Evolutionary conservation across 345 rosid species (phyloP), one percentile per base, ranked within the genome.

Genomic region (Eucalyptus microcorys): DNA sequence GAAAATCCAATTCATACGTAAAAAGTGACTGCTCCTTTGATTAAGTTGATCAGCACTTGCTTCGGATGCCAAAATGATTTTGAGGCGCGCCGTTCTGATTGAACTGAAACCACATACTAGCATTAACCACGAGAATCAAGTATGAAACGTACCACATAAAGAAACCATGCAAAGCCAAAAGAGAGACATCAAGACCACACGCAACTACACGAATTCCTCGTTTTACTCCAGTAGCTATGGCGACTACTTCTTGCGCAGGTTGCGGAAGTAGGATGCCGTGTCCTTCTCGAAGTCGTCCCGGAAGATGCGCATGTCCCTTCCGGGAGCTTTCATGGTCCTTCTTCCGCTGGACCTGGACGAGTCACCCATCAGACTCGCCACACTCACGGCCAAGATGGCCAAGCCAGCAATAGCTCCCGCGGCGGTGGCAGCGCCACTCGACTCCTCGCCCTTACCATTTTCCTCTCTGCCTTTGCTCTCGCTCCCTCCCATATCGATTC

Each of bases 311-410:
- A 1, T 2, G 49, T 89, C 34, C 59, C 66, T 87, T 11, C 88
- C 90, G 10, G 88, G 90, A 79, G 90, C 90, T 47, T 87, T 89
- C 90, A 89, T 89, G 52, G 88, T 89, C 50, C 81, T 89, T 7
- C 83, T 50, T 32, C n/a, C 47, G 32, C 32, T 49, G 7, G 86
- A 83, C 86, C 14, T 64, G 76, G 76, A 64, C 10, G 19, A 64
- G 37, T 30, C 76, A 10, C 76, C 76, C 86, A 27, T 84, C 32
- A 43, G 52, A 84, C n/a, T 14, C 21, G 11, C 86, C 53, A 27
- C 86, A 4, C 49, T 53, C 34, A 45, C 48, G 48, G 48, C 48
- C 48, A 45, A 45, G 48, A 45, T 45, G 12, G 48, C 48, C 48
- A 84, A 49, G 53, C 86, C 86, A 9, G 37, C 76, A 16, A 64